Percentiles rank a stretch among this genome's conserved stretches.
phyloP scores from a whole-genome alignment of 768 basidiomycete genomes.

The Amanita exitialis region DNA sequence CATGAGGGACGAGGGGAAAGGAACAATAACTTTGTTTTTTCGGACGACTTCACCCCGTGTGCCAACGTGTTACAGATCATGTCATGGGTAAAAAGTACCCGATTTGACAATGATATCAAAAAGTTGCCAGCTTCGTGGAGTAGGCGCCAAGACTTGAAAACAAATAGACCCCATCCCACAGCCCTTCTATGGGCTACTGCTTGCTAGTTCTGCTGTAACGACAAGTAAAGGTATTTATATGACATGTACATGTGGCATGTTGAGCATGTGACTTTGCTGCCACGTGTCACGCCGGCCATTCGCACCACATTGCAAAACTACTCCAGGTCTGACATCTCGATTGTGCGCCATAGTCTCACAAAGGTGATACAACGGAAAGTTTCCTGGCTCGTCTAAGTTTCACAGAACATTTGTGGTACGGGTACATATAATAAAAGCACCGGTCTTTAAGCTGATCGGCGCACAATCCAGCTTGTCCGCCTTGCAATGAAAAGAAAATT shows the following conservation, averaged over 20 bases:
- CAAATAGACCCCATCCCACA: not conserved
- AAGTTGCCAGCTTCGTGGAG: not conserved
- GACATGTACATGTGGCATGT: no score
- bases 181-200: not conserved
- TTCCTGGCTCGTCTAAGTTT: not conserved
- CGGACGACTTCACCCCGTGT: not conserved
- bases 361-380: not conserved
- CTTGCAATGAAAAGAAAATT: not conserved
- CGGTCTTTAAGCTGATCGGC: not conserved
- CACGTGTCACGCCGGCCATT: no score
- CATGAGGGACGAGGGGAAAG: not conserved
- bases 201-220: not conserved
- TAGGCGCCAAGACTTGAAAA: not conserved
- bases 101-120: constrained; percentile 1
- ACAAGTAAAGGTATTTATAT: not conserved
- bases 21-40: not conserved
- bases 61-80: not conserved
- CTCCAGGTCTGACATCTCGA: no score
- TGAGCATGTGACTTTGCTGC: no score
- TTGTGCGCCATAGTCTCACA: not conserved
- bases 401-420: not conserved
- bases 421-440: not conserved
- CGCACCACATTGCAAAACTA: no score
- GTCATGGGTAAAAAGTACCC: not conserved
- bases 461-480: not conserved